Evolutionary conservation across 371 early-diverging fungal genomes (phyloP).

Genomic region (Nematocida sp.): DNA sequence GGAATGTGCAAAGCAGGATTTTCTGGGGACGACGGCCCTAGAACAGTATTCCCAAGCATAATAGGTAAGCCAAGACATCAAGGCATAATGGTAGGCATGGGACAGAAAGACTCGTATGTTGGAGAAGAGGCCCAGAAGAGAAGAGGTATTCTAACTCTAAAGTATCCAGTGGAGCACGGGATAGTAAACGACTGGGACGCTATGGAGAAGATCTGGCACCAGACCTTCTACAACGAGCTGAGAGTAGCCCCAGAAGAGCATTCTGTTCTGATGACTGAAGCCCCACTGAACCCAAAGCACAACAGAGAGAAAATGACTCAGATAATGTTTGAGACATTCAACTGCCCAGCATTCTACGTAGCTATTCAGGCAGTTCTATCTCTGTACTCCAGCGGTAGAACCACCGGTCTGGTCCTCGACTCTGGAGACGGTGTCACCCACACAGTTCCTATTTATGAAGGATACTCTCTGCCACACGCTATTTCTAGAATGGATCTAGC

Average conservation of each 20-base stretch:
- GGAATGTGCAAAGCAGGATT: slow-evolving; percentile 99
- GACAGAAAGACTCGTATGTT: slow-evolving; percentile 98
- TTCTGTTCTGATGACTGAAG: slow-evolving; percentile 95
- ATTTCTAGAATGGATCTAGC: slow-evolving; percentile 89
- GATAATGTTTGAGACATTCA: slow-evolving; percentile 99
- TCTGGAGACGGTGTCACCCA: slow-evolving; percentile 99
- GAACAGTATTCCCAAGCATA: slow-evolving; percentile 92
- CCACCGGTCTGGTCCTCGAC: slow-evolving; percentile 99
- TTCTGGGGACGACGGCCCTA: slow-evolving; percentile 98
- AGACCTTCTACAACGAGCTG: slow-evolving; percentile 83
- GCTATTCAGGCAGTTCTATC: slow-evolving; percentile 95
- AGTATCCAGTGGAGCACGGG: slow-evolving; percentile 99
- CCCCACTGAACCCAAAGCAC: slow-evolving; percentile 96
- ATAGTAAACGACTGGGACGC: slow-evolving; percentile 99
- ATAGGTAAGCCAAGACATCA: slow-evolving; percentile 98
- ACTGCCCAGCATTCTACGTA: slow-evolving; percentile 93
- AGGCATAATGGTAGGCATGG: slow-evolving; percentile 99
- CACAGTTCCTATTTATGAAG: slow-evolving; percentile 98
- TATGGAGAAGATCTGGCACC: slow-evolving; percentile 99
- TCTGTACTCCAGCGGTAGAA: slow-evolving; percentile 94
- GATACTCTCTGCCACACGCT: slow-evolving; percentile 92
- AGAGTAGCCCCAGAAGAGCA: slow-evolving; percentile 87
- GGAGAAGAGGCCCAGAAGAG: slow-evolving; percentile 99
- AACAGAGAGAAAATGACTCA: slow-evolving; percentile 99
- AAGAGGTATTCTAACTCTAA: slow-evolving; percentile 94